Evolutionary conservation across 108 stramenopile species (phyloP).

Genomic region (Pseudonitzschia multistriata): DNA sequence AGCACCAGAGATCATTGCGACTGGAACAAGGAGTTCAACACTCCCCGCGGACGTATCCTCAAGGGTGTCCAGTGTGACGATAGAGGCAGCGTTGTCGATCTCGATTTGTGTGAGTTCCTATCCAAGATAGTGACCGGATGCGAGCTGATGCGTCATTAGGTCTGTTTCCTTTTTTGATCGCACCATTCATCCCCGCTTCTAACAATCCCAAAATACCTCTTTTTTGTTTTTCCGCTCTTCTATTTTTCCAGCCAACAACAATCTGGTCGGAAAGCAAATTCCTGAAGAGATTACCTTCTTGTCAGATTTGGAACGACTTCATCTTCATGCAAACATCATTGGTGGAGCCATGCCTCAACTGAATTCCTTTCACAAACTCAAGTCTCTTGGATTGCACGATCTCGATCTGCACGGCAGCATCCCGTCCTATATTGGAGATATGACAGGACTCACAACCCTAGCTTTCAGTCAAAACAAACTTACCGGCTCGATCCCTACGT

Average conservation of each 20-base stretch:
- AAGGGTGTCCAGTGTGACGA: slow-evolving; percentile 24
- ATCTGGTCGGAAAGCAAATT: slow-evolving; percentile 17
- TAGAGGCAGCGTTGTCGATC: slow-evolving; percentile 9
- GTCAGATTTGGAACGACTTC: slow-evolving; percentile 16
- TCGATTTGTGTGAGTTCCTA: slow-evolving; percentile 30
- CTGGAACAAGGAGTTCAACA: slow-evolving; percentile 14
- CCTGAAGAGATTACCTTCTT: slow-evolving; percentile 20
- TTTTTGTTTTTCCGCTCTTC: too few relatives aligned
- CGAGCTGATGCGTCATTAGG: too few relatives aligned
- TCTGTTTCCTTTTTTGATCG: too few relatives aligned
- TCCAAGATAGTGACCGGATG: too few relatives aligned
- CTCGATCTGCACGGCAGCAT: slow-evolving; percentile 24
- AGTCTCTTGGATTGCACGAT: slow-evolving; percentile 11
- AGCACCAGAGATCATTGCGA: slow-evolving; percentile 18
- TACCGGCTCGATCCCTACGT: slow-evolving; percentile 26
- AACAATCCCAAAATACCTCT: too few relatives aligned
- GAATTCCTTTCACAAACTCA: slow-evolving; percentile 8
- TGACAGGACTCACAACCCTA: slow-evolving; percentile 22
- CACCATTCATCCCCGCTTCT: too few relatives aligned
- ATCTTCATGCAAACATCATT: slow-evolving; percentile 29
- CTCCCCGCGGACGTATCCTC: neutral
- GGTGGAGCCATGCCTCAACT: slow-evolving; percentile 18
- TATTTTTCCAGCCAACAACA: slow-evolving; percentile 22
- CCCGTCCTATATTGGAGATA: slow-evolving; percentile 17
- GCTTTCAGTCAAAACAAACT: slow-evolving; percentile 31